Evolutionary conservation across 2,329 filamentous ascomycete genomes (phyloP), one percentile per base, ranked within the genome.

Genomic region (Colletotrichum eremochloae): DNA sequence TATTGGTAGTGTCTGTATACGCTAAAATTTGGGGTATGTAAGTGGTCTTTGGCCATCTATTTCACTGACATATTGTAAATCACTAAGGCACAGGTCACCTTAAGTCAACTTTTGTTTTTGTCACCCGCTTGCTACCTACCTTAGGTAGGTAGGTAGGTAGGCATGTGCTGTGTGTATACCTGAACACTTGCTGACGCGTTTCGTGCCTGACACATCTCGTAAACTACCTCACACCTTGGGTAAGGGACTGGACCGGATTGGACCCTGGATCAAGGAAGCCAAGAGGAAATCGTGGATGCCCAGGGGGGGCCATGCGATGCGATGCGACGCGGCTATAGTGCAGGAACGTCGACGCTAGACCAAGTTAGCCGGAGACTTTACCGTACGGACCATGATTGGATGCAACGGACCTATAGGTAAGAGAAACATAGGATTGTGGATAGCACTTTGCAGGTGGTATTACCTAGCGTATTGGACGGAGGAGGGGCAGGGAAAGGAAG

Each of bases 321-420:
- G 24, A 24, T 44, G 55, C n/a, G 48, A 20, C 46, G 56, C 56
- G 56, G 56, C 38, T 67, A 48, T 38, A 38, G 44, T 67, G 64
- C 56, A 67, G 64, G 42, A 55, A 67, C 63, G 38, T 57, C 38
- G 38, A 18, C 52, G 36, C 36, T 31, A 63, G 24, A 42, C 42
- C 52, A 20, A 55, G 31, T 9, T 56, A 8, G 12, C 58, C 63
- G 68, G 63, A 67, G 63, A 36, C 56, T 67, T 55, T 40, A 46
- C 63, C 56, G 68, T n/a, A 29, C 40, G 15, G 38, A 42, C 60
- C 31, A 52, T 24, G 12, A 70, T 70, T 70, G 63, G 67, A 20
- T 14, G 24, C 6, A 29, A 52, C 36, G 33, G 24, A 24, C 24
- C 24, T 24, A 24, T 24, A 24, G 24, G 24, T n/a, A 24, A 3